Base-by-base conservation (phyloP, 805 yeast species). In the Kuraishia hungarica region DNA sequence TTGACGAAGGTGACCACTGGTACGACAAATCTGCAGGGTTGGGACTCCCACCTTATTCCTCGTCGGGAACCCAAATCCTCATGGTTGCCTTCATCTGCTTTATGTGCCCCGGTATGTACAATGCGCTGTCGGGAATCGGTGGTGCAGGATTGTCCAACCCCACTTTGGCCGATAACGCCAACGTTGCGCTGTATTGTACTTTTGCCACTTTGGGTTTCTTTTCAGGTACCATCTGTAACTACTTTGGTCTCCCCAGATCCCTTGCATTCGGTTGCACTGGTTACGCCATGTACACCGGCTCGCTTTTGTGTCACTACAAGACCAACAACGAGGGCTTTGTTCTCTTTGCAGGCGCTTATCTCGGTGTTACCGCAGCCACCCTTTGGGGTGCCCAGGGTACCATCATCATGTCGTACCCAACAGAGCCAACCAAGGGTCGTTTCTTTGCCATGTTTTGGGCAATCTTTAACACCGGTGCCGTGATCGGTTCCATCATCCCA, bases 381-480 rank as follows among this genome's bases (percentile, higher is more conserved):
- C 68, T 80, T 52, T 81, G 85, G 85, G 75, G 83, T 29, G 82
- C 83, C 26, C 84, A 80, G 63, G 82, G 83, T 46, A 68, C 78
- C 28, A 75, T 80, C 50, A 75, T 80, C 58, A 76, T 82, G 77
- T 70, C 82, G n/a, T 82, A 82, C 59, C 80, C 86, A 1, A 64
- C 78, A 21, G 86, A 82, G 66, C 61, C 67, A 39, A 68, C 58
- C n/a, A 82, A 82, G 68, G 86, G 83, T 51, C 67, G 67, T 39
- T 81, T 77, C 52, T 73, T 82, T 52, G 77, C 79, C 73, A 67
- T 75, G 19, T 82, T 81, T 64, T 82, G 86, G 86, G 72, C 78
- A 58, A 80, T 82, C 54, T 82, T 82, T 72, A 80, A 81, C 67
- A 67, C 80, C 58, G 87, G 86, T 64, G 82, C 81, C 13, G 86